A percentile compares a stretch with the other conserved stretches of the same genome.
Conservation (phyloP, 148 eudicot species). For the Camellia granthamiana region DNA sequence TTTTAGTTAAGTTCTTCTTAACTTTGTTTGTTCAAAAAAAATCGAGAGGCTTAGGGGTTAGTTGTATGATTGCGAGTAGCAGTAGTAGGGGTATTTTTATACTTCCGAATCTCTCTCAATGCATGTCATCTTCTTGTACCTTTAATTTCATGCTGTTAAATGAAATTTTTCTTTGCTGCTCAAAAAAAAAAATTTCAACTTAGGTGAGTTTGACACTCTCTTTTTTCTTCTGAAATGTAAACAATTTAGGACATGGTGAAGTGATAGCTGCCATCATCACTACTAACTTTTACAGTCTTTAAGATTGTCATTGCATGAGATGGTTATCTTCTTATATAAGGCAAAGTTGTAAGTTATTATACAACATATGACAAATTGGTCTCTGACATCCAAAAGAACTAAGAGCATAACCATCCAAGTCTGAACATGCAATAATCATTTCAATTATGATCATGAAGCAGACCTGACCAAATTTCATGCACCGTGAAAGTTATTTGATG, state of each 20-base stretch:
- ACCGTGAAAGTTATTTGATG: neutral
- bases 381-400: neutral
- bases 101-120: no score
- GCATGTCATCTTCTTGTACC: no score
- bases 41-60: no score
- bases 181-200: no score
- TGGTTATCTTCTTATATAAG: conserved; percentile 9
- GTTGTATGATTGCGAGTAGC: no score
- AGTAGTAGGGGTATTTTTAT: no score
- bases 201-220: conserved; percentile 37
- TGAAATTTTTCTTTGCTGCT: no score
- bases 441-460: neutral
- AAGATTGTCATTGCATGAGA: neutral
- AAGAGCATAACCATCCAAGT: neutral
- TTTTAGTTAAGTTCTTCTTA: no score
- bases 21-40: no score
- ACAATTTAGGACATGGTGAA: neutral
- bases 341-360: neutral
- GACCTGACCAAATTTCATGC: neutral
- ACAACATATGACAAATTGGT: neutral
- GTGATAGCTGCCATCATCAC: neutral
- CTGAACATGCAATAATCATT: neutral
- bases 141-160: no score
- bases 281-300: neutral
- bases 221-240: neutral